Conservation (phyloP, 176 grass and related monocot genomes). For the Metroxylon sagu region DNA sequence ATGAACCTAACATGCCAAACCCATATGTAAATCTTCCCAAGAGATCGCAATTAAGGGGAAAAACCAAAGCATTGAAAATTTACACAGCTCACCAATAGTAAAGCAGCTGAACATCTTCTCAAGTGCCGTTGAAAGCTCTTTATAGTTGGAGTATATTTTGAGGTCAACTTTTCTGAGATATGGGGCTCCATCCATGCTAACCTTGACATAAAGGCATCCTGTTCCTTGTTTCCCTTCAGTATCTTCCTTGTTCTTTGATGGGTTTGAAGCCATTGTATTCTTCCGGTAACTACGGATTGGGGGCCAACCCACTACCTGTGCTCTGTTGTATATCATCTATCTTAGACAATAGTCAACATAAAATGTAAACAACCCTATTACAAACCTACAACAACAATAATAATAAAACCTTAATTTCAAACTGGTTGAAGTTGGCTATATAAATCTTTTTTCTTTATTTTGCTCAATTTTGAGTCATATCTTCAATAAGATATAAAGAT, state of each 20-base stretch:
- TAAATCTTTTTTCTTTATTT: too few species aligned
- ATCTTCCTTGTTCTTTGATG: conserved; percentile 42
- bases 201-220: conserved; percentile 51
- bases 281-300: conserved; percentile 73
- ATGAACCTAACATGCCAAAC: too few species aligned
- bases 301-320: conserved; percentile 86
- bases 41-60: too few species aligned
- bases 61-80: neutral
- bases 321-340: conserved; percentile 15
- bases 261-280: conserved; percentile 65
- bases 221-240: conserved; percentile 14
- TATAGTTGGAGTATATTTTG: conserved; percentile 65
- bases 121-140: conserved; percentile 50
- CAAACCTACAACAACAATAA: too few species aligned
- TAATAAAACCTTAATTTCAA: too few species aligned
- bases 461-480: too few species aligned
- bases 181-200: conserved; percentile 81
- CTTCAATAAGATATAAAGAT: too few species aligned
- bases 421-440: too few species aligned
- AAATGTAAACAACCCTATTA: too few species aligned
- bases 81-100: conserved; percentile 44
- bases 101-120: conserved; percentile 76
- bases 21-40: too few species aligned
- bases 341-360: too few species aligned
- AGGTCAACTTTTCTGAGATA: conserved; percentile 87